These are phyloP conservation scores for Phytophthora pistaciae DNA, from an alignment of 352 stramenopile species.

Conservation along the genomic window DNA sequence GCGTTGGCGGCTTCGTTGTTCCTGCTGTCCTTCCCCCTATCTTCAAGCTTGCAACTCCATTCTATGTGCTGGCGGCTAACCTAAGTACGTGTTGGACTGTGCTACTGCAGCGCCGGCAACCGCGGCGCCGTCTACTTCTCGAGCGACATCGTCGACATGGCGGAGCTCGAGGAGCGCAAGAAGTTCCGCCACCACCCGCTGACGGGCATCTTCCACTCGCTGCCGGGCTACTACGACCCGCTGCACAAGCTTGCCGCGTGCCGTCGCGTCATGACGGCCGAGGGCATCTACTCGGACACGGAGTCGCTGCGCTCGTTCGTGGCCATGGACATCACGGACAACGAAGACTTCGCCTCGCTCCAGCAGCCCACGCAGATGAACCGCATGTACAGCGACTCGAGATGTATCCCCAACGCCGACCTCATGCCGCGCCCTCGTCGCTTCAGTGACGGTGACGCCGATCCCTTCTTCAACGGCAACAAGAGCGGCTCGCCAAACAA, in stretches of 20 bases:
- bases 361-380: slow-evolving; percentile 69
- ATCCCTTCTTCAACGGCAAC: slow-evolving; percentile 66
- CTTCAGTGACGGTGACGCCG: slow-evolving; percentile 86
- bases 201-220: slow-evolving; percentile 88
- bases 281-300: slow-evolving; percentile 75
- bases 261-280: slow-evolving; percentile 60
- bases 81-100: background rate
- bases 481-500: slow-evolving; percentile 36
- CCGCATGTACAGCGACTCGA: slow-evolving; percentile 80
- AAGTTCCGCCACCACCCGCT: slow-evolving; percentile 90
- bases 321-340: slow-evolving; percentile 78
- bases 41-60: background rate
- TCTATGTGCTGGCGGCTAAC: background rate
- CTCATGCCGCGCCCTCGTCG: slow-evolving; percentile 61
- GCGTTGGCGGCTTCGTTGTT: slow-evolving; percentile 6
- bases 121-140: slow-evolving; percentile 90
- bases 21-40: background rate
- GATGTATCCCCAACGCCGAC: slow-evolving; percentile 48
- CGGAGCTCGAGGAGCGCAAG: slow-evolving; percentile 90
- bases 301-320: slow-evolving; percentile 83
- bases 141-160: slow-evolving; percentile 89
- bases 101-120: slow-evolving; percentile 71
- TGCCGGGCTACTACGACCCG: slow-evolving; percentile 89
- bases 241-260: slow-evolving; percentile 82
- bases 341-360: slow-evolving; percentile 59